Base-by-base conservation (phyloP, 352 stramenopile genomes). In the Pythium insidiosum region DNA sequence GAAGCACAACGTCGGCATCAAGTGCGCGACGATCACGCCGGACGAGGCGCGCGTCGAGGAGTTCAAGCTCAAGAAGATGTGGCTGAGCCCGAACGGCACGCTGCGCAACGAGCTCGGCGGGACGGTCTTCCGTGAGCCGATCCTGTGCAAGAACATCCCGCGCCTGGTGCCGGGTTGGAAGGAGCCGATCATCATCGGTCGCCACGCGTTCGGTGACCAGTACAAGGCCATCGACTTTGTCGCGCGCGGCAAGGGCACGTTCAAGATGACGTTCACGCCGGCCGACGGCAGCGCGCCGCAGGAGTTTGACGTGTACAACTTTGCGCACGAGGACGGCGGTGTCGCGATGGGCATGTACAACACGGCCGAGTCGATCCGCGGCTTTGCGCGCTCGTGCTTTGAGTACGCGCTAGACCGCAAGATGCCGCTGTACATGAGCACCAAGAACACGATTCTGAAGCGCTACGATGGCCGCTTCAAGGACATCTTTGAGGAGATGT, bases 371-470 rank as follows among this genome's bases (percentile, higher is more conserved):
- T 84, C 71, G 15, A 87, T 93, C 56, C 63, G 51, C 21, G 71
- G 71, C 29, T 86, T 84, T 52, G 73, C 73, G 11, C 48, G 59
- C 47, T 84, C 72, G 41, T 84, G 71, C 62, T 81, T 84, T 35
- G 53, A 67, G 56, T 87, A 71, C 29, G 74, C 71, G 5, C 60
- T 87, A 15, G 55, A 65, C n/a, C 68, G 70, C 47, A 74, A 83
- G 47, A 66, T 75, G 66, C 67, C 73, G 21, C 59, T 94, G 44
- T 95, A 94, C 58, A 61, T 95, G 60, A 85, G 62, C 60, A 95
- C 84, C 29, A 95, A 95, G 68, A 95, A 95, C 74, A 95, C 84
- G 31, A 95, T 95, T 55, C 64, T 95, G 16, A 95, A 95, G 65
- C 60, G 63, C 31, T 93, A 93, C 63, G 81, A 93, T 36, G 81